A percentile compares a stretch with the other conserved stretches of the same genome.
phyloP scores from a whole-genome alignment of 257 asterid genomes.

The Cinchona pubescens region DNA sequence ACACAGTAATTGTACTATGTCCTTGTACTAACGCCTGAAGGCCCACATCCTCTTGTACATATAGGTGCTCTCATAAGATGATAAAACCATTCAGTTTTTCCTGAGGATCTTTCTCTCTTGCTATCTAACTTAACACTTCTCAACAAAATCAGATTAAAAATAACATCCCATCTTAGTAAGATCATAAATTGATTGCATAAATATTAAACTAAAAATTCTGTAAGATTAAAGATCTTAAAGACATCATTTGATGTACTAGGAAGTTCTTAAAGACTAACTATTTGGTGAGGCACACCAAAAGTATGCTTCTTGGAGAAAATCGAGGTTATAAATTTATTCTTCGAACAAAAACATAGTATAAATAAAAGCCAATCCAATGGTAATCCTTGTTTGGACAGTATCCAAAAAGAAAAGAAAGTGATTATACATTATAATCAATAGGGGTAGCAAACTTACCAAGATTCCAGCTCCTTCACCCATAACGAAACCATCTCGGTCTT shows the following conservation, averaged over 20 bases:
- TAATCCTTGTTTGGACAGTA: too few relatives aligned
- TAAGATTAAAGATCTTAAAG: background rate
- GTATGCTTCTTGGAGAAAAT: background rate
- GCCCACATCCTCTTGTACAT: too few relatives aligned
- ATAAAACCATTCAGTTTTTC: too few relatives aligned
- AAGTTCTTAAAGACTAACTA: background rate
- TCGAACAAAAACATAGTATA: background rate
- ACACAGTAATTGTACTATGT: too few relatives aligned
- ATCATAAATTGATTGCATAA: background rate
- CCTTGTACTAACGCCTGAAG: too few relatives aligned
- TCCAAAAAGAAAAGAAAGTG: background rate
- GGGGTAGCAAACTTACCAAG: constrained; percentile 49
- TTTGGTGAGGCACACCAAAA: background rate
- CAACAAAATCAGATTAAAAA: background rate
- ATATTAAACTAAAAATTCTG: background rate
- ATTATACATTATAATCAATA: background rate
- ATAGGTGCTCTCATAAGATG: too few relatives aligned
- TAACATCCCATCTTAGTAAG: background rate
- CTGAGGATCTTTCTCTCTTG: too few relatives aligned
- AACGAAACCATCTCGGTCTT: constrained; percentile 85
- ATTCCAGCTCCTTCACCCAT: constrained; percentile 96
- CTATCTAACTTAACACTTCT: too few relatives aligned
- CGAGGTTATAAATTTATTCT: background rate
- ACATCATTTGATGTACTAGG: background rate
- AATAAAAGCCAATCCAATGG: background rate